Conservation (phyloP, 495 filamentous ascomycete genomes). For the Tuber calosporum region DNA sequence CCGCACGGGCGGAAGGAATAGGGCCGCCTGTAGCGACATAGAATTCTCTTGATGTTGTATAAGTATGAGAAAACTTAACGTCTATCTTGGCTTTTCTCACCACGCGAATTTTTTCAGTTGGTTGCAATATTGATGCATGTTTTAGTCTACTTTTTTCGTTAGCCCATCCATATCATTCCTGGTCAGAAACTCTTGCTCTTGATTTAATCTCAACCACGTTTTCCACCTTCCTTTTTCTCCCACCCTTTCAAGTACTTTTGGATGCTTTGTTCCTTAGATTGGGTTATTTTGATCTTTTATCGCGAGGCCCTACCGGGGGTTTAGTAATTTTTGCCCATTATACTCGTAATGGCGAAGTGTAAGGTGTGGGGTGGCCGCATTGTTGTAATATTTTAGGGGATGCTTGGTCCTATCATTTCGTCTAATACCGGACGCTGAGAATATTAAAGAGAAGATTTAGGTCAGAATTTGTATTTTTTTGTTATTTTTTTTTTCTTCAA, state of each 20-base stretch:
- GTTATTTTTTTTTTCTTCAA: background rate
- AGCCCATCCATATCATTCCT: background rate
- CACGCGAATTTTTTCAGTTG: background rate
- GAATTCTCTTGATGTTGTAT: background rate
- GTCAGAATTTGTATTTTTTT: background rate
- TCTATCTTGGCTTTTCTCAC: background rate
- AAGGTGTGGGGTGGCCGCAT: background rate
- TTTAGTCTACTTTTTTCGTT: background rate
- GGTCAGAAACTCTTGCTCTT: background rate
- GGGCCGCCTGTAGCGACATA: background rate
- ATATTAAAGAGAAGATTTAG: background rate
- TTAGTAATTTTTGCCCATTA: background rate
- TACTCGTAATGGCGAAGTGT: background rate
- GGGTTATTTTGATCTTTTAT: background rate
- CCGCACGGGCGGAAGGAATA: background rate
- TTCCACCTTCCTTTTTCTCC: background rate
- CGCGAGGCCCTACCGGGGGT: background rate
- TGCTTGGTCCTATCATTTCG: background rate
- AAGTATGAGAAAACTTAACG: background rate
- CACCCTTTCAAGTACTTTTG: background rate
- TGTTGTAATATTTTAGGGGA: background rate
- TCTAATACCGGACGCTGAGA: background rate
- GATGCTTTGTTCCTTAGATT: background rate
- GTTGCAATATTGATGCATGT: background rate
- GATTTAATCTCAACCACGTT: background rate